A percentile compares a stretch with the other conserved stretches of the same genome.
These are phyloP conservation scores for Aphanomyces stellatus DNA, from an alignment of 352 stramenopile species.

Conservation along the genomic window DNA sequence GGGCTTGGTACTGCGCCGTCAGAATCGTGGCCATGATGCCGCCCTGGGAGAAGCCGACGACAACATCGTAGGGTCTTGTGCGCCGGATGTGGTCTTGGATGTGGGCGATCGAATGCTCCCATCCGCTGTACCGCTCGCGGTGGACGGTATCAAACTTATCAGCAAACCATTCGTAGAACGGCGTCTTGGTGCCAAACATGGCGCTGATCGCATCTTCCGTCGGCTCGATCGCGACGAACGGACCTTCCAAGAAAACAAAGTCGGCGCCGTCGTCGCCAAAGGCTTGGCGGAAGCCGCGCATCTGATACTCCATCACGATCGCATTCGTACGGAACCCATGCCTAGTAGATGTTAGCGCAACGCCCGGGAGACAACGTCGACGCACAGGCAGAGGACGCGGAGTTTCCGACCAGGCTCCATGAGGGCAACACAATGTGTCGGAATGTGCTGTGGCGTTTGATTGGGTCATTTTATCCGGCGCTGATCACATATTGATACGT, in stretches of 20 bases:
- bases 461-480: too few relatives aligned
- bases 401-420: not conserved
- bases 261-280: conserved; percentile 42
- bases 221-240: conserved; percentile 22
- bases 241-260: conserved; percentile 61
- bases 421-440: not conserved
- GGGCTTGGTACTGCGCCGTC: not conserved
- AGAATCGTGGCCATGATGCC: conserved; percentile 30
- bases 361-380: not conserved
- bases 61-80: conserved; percentile 60
- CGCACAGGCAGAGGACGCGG: conserved; percentile 11
- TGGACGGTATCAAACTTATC: conserved; percentile 24
- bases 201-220: conserved; percentile 26
- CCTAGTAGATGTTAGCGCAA: not conserved
- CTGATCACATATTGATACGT: too few relatives aligned
- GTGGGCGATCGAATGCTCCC: conserved; percentile 31
- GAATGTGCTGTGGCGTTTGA: too few relatives aligned
- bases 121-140: not conserved
- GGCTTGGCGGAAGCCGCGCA: conserved; percentile 40
- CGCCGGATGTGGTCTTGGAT: conserved; percentile 45
- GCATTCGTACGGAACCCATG: conserved; percentile 65
- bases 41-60: conserved; percentile 73
- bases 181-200: conserved; percentile 17
- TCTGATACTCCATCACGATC: conserved; percentile 66
- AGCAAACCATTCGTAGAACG: conserved; percentile 73